Percentiles rank a stretch among this genome's conserved stretches.
phyloP scores from a whole-genome alignment of 78 protist species.

The Emiliania huxleyi region DNA sequence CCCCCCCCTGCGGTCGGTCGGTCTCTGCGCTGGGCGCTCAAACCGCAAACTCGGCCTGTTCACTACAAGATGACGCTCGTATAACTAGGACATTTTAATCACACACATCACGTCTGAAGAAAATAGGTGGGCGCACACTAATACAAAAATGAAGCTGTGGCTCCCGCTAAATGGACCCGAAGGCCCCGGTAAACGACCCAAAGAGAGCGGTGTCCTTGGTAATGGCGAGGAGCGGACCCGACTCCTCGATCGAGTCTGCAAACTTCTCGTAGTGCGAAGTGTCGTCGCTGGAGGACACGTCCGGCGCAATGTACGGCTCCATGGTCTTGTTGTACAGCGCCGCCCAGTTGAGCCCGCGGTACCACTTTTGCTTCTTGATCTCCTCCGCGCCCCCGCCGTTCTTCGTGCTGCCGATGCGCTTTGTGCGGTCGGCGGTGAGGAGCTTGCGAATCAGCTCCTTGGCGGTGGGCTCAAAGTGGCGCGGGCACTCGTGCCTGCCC shows the following conservation, averaged over 20 bases:
- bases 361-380: conserved; percentile 89
- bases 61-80: too few relatives aligned
- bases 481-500: conserved; percentile 76
- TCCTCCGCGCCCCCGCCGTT: conserved; percentile 88
- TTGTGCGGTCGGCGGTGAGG: conserved; percentile 76
- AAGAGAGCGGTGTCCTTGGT: not conserved
- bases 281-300: not conserved
- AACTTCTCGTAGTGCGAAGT: not conserved
- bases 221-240: not conserved
- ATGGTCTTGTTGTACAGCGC: conserved; percentile 43
- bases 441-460: conserved; percentile 81
- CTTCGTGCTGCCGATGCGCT: conserved; percentile 86
- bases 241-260: conserved; percentile 9
- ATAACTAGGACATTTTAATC: too few relatives aligned
- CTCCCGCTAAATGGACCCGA: too few relatives aligned
- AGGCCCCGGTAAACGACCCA: not conserved
- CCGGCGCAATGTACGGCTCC: not conserved
- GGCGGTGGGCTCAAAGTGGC: conserved; percentile 75
- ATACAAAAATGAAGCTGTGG: too few relatives aligned
- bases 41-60: too few relatives aligned
- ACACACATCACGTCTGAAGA: too few relatives aligned
- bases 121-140: too few relatives aligned
- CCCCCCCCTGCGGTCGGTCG: too few relatives aligned
- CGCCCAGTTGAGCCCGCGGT: conserved; percentile 82
- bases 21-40: too few relatives aligned